Conservation (phyloP, 305 asterid species). For the Euphrasia arctica region DNA sequence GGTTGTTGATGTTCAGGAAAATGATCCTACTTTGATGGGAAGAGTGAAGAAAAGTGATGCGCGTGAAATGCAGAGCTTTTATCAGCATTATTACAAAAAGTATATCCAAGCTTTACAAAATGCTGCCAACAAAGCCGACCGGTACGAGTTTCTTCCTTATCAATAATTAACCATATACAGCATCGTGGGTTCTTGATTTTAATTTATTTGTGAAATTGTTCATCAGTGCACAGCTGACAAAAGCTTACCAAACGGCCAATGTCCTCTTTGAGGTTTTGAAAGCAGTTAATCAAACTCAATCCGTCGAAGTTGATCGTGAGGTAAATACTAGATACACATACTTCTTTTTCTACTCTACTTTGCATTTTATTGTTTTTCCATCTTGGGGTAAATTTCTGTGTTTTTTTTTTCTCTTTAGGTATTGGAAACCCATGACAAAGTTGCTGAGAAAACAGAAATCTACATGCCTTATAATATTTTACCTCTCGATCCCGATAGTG, state of each 20-base stretch:
- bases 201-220: constrained; percentile 35
- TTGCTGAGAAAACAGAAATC: constrained; percentile 84
- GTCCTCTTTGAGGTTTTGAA: constrained; percentile 88
- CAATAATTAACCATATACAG: constrained; percentile 1
- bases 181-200: constrained; percentile 4
- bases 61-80: constrained; percentile 99
- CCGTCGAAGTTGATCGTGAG: constrained; percentile 96
- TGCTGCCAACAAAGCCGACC: constrained; percentile 93
- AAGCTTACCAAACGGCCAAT: constrained; percentile 92
- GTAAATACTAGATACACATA: constrained; percentile 36
- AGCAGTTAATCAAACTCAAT: constrained; percentile 88
- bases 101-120: constrained; percentile 93
- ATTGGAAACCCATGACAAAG: constrained; percentile 87
- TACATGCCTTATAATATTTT: constrained; percentile 81
- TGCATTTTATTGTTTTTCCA: not conserved
- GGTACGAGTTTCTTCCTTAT: constrained; percentile 39
- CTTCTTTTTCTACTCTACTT: constrained; percentile 15
- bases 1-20: constrained; percentile 56
- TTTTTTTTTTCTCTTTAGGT: constrained; percentile 32
- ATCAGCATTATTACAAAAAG: constrained; percentile 91
- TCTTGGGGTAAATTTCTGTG: not conserved
- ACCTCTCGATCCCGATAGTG: constrained; percentile 92
- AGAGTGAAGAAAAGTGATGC: constrained; percentile 96
- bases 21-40: constrained; percentile 90
- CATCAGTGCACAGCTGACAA: constrained; percentile 89